Conservation (phyloP, 169 alveolate species). For the Theileria luwenshuni region DNA sequence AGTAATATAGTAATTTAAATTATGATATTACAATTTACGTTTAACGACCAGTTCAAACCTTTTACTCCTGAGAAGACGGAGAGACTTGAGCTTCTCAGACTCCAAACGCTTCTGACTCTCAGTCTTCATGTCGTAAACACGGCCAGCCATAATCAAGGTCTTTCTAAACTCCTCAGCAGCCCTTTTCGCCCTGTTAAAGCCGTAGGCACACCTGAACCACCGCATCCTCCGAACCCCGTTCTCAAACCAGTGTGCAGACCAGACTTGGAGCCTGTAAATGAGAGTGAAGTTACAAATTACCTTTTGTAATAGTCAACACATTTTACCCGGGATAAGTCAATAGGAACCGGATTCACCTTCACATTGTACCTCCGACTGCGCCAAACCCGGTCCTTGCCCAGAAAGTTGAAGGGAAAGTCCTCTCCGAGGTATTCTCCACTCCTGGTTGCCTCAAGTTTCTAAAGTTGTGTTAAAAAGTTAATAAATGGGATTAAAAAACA, state of each 20-base stretch:
- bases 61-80: slow-evolving; percentile 60
- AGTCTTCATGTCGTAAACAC: slow-evolving; percentile 74
- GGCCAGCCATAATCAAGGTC: slow-evolving; percentile 35
- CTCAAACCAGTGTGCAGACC: slow-evolving; percentile 84
- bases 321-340: slow-evolving; percentile 68
- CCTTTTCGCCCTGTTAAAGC: slow-evolving; percentile 76
- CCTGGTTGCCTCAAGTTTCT: slow-evolving; percentile 68
- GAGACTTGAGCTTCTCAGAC: slow-evolving; percentile 59
- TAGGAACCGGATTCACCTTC: slow-evolving; percentile 66
- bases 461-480: not conserved
- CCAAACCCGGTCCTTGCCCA: slow-evolving; percentile 73
- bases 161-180: slow-evolving; percentile 83
- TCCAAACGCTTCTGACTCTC: slow-evolving; percentile 74
- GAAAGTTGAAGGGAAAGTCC: slow-evolving; percentile 79
- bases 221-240: slow-evolving; percentile 81
- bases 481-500: slow-evolving; percentile 9
- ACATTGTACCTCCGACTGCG: slow-evolving; percentile 79
- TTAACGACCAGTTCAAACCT: slow-evolving; percentile 24
- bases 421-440: slow-evolving; percentile 82
- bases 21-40: slow-evolving; percentile 15
- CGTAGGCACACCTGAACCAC: slow-evolving; percentile 84
- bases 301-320: slow-evolving; percentile 73
- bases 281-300: slow-evolving; percentile 5
- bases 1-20: slow-evolving; percentile 12
- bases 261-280: slow-evolving; percentile 74